Conservation (phyloP, 2,329 filamentous ascomycete genomes). For the Colletotrichum tanaceti region DNA sequence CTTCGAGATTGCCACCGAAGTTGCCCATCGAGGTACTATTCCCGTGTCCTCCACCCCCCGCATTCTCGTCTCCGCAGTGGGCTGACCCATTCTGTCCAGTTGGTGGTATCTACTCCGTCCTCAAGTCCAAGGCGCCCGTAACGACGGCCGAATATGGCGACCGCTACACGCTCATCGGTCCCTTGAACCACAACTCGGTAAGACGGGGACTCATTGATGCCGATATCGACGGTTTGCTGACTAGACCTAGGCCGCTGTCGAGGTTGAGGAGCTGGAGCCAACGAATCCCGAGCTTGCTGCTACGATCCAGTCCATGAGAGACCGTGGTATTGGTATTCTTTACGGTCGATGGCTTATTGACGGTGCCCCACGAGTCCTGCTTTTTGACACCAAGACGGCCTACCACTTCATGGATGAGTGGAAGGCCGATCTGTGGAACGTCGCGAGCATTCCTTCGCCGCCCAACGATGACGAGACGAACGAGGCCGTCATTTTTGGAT, state of each 20-base stretch:
- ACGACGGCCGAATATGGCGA: conserved; percentile 99
- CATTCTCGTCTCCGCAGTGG: conserved; percentile 35
- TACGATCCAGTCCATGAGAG: conserved; percentile 92
- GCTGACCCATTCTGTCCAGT: conserved; percentile 65
- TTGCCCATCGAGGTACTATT: conserved; percentile 88
- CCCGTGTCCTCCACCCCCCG: conserved; percentile 21
- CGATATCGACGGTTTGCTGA: conserved; percentile 19
- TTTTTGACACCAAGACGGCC: conserved; percentile 94
- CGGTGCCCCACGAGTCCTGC: conserved; percentile 89
- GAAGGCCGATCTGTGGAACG: conserved; percentile 96
- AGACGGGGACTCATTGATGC: conserved; percentile 48
- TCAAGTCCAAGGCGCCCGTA: conserved; percentile 98
- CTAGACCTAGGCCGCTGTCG: conserved; percentile 83
- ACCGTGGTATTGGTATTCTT: conserved; percentile 87
- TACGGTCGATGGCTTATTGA: conserved; percentile 99
- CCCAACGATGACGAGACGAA: conserved; percentile 94
- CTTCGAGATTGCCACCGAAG: conserved; percentile 96
- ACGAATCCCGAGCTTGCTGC: conserved; percentile 80
- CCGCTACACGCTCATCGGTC: conserved; percentile 93
- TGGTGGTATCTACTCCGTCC: conserved; percentile 97
- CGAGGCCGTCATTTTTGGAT: conserved; percentile 97
- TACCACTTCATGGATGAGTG: conserved; percentile 94
- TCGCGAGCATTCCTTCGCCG: conserved; percentile 92
- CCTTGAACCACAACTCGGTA: conserved; percentile 91
- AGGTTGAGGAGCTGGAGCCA: conserved; percentile 93